phyloP scores from a whole-genome alignment of 768 basidiomycete species.

The Podaxis sp. region DNA sequence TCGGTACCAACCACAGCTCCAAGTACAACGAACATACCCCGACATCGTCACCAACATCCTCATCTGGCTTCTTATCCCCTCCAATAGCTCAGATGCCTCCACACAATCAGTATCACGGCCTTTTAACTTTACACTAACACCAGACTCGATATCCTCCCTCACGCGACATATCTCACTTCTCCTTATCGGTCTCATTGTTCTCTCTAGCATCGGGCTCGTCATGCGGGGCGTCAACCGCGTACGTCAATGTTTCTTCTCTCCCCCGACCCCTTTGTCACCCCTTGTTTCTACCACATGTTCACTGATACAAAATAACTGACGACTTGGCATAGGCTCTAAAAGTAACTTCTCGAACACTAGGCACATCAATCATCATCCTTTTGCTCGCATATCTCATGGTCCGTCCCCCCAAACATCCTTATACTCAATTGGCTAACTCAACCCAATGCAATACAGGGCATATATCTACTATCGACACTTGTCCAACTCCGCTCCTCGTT shows the following conservation, averaged over 20 bases:
- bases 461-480: conserved; percentile 80
- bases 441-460: conserved; percentile 49
- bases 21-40: conserved; percentile 30
- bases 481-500: conserved; percentile 83
- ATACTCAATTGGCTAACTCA: neutral
- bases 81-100: conserved; percentile 13
- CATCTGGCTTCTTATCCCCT: conserved; percentile 30
- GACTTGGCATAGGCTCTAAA: conserved; percentile 45
- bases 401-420: conserved; percentile 19
- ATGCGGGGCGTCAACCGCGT: conserved; percentile 67
- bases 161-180: conserved; percentile 58
- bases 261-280: no score
- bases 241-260: conserved; percentile 18
- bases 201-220: conserved; percentile 70
- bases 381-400: conserved; percentile 85
- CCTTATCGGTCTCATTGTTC: conserved; percentile 75
- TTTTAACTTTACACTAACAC: conserved; percentile 18
- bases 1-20: conserved; percentile 26
- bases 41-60: conserved; percentile 40
- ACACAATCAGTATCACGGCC: conserved; percentile 10
- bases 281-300: no score
- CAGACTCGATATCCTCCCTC: conserved; percentile 38
- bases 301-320: neutral
- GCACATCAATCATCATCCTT: conserved; percentile 75
- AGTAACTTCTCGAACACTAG: conserved; percentile 66